Percentiles rank a stretch among this genome's conserved stretches.
Conservation (phyloP, 257 asterid genomes). For the Solanum paucissectum region DNA sequence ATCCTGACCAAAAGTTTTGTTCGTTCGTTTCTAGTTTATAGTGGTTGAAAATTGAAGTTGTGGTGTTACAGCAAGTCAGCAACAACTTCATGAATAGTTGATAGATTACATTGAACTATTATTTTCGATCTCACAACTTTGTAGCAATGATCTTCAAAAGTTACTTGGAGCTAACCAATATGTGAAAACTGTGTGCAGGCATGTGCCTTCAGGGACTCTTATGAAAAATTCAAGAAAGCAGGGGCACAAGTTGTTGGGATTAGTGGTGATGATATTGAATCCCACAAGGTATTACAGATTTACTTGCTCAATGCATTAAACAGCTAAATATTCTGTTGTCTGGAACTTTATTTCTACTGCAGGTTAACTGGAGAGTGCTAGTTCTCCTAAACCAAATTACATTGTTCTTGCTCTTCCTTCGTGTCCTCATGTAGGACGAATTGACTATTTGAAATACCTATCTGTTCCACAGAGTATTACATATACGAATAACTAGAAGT, state of each 20-base stretch:
- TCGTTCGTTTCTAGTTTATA: background rate
- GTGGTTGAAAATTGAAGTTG: background rate
- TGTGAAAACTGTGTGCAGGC: conserved; percentile 44
- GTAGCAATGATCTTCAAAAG: background rate
- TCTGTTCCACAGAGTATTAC: background rate
- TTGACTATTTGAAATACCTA: background rate
- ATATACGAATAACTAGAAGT: background rate
- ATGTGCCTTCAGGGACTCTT: conserved; percentile 95
- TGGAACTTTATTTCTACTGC: background rate
- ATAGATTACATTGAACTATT: background rate
- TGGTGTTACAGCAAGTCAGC: background rate
- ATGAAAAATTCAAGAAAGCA: conserved; percentile 92
- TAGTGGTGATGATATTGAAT: conserved; percentile 68
- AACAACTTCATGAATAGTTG: background rate
- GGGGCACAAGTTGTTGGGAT: conserved; percentile 95
- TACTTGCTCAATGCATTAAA: background rate
- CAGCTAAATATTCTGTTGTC: background rate
- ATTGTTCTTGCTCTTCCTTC: background rate
- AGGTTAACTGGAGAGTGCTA: background rate
- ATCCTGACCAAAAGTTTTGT: background rate
- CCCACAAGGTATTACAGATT: conserved; percentile 65
- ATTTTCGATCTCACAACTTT: background rate
- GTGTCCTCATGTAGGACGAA: background rate
- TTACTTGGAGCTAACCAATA: background rate
- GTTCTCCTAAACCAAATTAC: background rate